These are phyloP conservation scores for Microascus cirrosus DNA, from an alignment of 2,329 filamentous ascomycete genomes.

Conservation along the genomic window DNA sequence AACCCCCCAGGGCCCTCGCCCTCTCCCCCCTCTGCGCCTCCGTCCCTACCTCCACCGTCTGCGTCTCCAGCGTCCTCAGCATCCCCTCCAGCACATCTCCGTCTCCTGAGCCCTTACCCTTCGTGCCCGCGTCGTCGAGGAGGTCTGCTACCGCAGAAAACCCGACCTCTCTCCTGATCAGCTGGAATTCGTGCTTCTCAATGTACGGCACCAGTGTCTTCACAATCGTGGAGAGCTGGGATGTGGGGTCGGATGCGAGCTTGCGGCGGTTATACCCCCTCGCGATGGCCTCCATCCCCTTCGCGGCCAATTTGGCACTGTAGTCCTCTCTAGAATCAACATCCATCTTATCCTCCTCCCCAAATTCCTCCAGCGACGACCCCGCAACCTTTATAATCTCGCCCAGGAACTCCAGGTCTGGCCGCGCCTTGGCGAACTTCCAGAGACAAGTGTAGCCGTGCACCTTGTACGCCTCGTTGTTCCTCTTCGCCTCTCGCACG, in stretches of 20 bases:
- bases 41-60: conserved; percentile 32
- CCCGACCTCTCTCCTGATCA: conserved; percentile 38
- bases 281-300: conserved; percentile 38
- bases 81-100: conserved; percentile 21
- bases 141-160: conserved; percentile 37
- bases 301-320: conserved; percentile 30
- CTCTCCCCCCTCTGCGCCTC: conserved; percentile 39
- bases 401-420: conserved; percentile 58
- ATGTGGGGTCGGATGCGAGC: conserved; percentile 22
- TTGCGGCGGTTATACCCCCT: conserved; percentile 33
- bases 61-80: conserved; percentile 33
- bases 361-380: conserved; percentile 48
- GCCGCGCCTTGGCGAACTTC: conserved; percentile 55
- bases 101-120: background rate
- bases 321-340: conserved; percentile 43
- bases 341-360: conserved; percentile 52
- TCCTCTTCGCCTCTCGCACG: conserved; percentile 79
- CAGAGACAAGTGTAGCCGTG: conserved; percentile 65
- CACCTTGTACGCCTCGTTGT: conserved; percentile 74
- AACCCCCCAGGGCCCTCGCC: conserved; percentile 30
- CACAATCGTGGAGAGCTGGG: conserved; percentile 27
- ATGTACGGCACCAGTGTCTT: conserved; percentile 28
- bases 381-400: conserved; percentile 55
- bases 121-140: conserved; percentile 25
- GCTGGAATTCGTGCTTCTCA: conserved; percentile 21